Conservation (phyloP, 2,329 filamentous ascomycete species). For the Penicillium sp. region DNA sequence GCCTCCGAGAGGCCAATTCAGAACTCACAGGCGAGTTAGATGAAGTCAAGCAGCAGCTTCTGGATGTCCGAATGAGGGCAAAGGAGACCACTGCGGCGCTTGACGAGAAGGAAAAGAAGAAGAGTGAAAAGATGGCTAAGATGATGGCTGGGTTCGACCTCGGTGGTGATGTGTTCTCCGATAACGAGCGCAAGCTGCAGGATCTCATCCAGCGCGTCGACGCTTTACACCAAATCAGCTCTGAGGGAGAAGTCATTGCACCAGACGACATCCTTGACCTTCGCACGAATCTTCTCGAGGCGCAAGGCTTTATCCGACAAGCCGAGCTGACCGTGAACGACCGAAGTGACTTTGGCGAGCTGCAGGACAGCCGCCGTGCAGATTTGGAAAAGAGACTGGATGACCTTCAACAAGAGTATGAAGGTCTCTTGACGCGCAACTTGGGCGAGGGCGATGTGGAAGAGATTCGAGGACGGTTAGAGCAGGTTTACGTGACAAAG, state of each 20-base stretch:
- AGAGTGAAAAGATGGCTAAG: slow-evolving; percentile 98
- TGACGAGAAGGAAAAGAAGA: slow-evolving; percentile 97
- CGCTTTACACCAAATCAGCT: slow-evolving; percentile 70
- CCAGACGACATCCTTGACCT: slow-evolving; percentile 78
- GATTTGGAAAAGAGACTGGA: slow-evolving; percentile 76
- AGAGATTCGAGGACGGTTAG: slow-evolving; percentile 76
- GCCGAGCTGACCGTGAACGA: slow-evolving; percentile 83
- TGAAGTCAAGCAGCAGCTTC: slow-evolving; percentile 90
- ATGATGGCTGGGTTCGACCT: slow-evolving; percentile 99
- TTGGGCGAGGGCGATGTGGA: slow-evolving; percentile 75
- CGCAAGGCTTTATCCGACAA: slow-evolving; percentile 88
- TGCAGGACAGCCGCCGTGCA: slow-evolving; percentile 61
- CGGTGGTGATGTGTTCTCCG: slow-evolving; percentile 86
- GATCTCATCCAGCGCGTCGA: slow-evolving; percentile 83
- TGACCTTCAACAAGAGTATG: slow-evolving; percentile 75
- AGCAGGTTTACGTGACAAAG: slow-evolving; percentile 72
- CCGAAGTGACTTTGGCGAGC: slow-evolving; percentile 61
- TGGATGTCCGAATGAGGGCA: slow-evolving; percentile 94
- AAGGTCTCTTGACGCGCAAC: slow-evolving; percentile 75
- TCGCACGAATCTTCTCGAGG: slow-evolving; percentile 75
- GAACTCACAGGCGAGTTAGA: slow-evolving; percentile 91
- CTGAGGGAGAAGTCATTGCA: slow-evolving; percentile 72
- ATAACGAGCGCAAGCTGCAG: slow-evolving; percentile 82
- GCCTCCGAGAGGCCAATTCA: slow-evolving; percentile 89
- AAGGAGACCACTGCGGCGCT: slow-evolving; percentile 86